phyloP scores from a whole-genome alignment of 78 protist species.

The Planoprotostelium fungivorum region DNA sequence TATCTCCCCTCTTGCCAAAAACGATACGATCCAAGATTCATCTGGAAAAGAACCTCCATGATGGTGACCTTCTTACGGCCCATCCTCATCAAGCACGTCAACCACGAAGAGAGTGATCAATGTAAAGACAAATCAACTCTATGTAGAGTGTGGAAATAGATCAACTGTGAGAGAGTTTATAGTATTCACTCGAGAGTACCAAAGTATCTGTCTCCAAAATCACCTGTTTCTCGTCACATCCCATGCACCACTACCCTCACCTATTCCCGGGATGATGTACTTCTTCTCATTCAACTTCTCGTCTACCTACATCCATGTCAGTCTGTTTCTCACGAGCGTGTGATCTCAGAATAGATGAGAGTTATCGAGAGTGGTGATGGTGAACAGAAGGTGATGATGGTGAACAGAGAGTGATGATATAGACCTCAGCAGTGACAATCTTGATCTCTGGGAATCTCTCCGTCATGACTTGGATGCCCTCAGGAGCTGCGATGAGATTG shows the following conservation, averaged over 20 bases:
- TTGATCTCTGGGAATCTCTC: conserved; percentile 41
- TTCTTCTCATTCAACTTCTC: conserved; percentile 37
- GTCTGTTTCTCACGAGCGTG: not conserved
- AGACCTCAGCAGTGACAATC: conserved; percentile 51
- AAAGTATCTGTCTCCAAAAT: not conserved
- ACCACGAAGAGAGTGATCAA: too few relatives aligned
- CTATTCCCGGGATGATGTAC: conserved; percentile 73
- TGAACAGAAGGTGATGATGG: too few relatives aligned
- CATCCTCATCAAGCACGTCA: too few relatives aligned
- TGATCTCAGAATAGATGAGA: not conserved
- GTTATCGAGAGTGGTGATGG: too few relatives aligned
- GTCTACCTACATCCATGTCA: conserved; percentile 11
- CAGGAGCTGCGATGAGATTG: conserved; percentile 66
- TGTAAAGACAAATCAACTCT: too few relatives aligned
- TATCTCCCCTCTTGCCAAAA: too few relatives aligned
- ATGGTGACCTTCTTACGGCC: too few relatives aligned
- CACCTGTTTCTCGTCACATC: not conserved
- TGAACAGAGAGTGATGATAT: not conserved
- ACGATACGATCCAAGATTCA: too few relatives aligned
- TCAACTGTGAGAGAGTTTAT: too few relatives aligned
- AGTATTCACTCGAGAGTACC: not conserved
- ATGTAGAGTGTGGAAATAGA: too few relatives aligned
- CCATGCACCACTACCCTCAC: conserved; percentile 44
- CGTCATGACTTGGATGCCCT: conserved; percentile 44
- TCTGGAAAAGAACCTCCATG: too few relatives aligned